A percentile compares a stretch with the other conserved stretches of the same genome.
phyloP scores from a whole-genome alignment of 169 alveolate species.

The Ichthyophthirius multifiliis region DNA sequence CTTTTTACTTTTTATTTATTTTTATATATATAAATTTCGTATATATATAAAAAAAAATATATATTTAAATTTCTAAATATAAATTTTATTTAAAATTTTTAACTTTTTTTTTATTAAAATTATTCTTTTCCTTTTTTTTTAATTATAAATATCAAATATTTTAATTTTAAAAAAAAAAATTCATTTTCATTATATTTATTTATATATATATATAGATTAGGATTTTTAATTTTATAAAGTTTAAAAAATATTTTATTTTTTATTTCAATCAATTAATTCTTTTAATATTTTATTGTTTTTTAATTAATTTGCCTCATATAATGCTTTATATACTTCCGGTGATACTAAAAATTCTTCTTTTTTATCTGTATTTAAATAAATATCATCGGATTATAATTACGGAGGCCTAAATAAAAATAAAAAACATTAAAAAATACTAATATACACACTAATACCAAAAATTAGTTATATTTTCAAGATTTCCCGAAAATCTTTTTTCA shows the following conservation, averaged over 20 bases:
- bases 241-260: not conserved
- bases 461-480: not conserved
- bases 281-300: not conserved
- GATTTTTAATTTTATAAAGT: no score
- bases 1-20: no score
- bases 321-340: not conserved
- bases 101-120: no score
- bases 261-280: not conserved
- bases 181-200: no score
- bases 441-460: not conserved
- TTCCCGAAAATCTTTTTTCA: conserved; percentile 34
- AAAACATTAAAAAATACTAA: not conserved
- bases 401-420: not conserved
- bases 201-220: no score
- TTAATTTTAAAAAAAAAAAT: no score
- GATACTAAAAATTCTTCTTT: not conserved
- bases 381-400: not conserved
- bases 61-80: no score
- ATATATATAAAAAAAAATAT: no score
- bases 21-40: no score
- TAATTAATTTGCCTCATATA: not conserved
- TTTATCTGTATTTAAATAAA: not conserved
- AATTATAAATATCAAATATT: no score
- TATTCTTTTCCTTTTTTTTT: no score
- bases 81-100: no score